phyloP scores from a whole-genome alignment of 257 asterid species.

The Orobanche coerulescens region DNA sequence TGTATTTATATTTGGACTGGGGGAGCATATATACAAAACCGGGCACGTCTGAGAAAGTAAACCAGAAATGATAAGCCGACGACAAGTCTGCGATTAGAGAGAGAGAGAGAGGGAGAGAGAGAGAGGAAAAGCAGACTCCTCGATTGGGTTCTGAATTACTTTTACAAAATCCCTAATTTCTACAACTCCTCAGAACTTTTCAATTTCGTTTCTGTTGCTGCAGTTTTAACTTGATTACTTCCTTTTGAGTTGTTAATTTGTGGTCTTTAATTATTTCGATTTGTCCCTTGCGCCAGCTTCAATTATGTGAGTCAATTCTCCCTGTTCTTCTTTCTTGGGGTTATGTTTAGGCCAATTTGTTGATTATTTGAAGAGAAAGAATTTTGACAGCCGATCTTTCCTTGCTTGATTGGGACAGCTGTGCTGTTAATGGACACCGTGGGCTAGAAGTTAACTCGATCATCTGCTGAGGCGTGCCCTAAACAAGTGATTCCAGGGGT shows the following conservation, averaged over 20 bases:
- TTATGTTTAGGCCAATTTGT: slow-evolving; percentile 7
- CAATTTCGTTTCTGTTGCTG: background rate
- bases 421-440: slow-evolving; percentile 24
- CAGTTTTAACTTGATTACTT: background rate
- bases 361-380: background rate
- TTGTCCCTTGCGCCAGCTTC: slow-evolving; percentile 13
- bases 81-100: slow-evolving; percentile 24
- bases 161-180: slow-evolving; percentile 19
- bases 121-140: slow-evolving; percentile 15
- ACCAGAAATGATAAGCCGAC: slow-evolving; percentile 23
- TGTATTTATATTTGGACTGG: slow-evolving; percentile 1
- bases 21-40: slow-evolving; percentile 19
- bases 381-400: slow-evolving; percentile 8
- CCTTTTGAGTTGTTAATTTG: background rate
- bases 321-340: background rate
- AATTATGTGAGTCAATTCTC: slow-evolving; percentile 5
- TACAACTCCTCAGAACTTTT: background rate
- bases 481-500: slow-evolving; percentile 13
- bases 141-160: slow-evolving; percentile 17
- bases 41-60: slow-evolving; percentile 20
- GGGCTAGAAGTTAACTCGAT: slow-evolving; percentile 17
- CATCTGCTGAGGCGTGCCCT: slow-evolving; percentile 15
- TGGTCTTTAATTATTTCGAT: background rate
- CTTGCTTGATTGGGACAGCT: slow-evolving; percentile 22
- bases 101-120: slow-evolving; percentile 7